Base-by-base conservation (phyloP, 202 grass and related monocot species). In the Setaria viridis region DNA sequence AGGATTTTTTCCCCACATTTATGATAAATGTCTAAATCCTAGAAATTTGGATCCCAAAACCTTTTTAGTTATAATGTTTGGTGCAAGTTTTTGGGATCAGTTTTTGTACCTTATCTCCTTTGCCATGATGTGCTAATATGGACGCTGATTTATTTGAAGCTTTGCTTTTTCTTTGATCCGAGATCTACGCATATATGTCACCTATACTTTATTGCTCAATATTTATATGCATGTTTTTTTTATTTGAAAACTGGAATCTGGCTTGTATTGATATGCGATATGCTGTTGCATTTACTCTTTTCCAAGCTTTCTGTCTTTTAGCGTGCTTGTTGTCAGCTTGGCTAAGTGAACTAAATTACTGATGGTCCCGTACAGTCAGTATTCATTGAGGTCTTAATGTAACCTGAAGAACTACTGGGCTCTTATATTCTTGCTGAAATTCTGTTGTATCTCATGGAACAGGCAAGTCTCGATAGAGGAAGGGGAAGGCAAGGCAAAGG, bases 401-500 rank as follows among this genome's bases (percentile, higher is more conserved):
- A 46, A 63, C 66, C 4, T 89, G 39, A 50, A 60, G 43, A 66
- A 58, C 17, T 67, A 1, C 39, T 57, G 35, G 67, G 21, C 9
- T 65, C 29, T 15, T 47, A 59, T 62, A 81, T 83, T 42, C 53
- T 78, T 77, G 32, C 85, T 70, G 6, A 84, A 88, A 19, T 80
- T 72, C 70, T 81, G 21, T 81, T 39, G 37, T 32, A 70, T 94
- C 15, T 75, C 34, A 68, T 90, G 62, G 56, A 87, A 87, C 80
- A 91, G 89, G 63, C 89, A 90, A 87, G 89, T 90, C 11, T 90
- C 89, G 34, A 87, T 90, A 62, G 89, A 90, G 85, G 89, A 90
- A 80, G 96, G 91, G 75, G 96, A 99, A 90, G 96, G 57, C 39
- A 99, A 99, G 83, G 96, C 90, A 56, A 93, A 95, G 57, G 93